These are phyloP conservation scores for Mycena indigotica DNA, from an alignment of 768 basidiomycete genomes.

Conservation along the genomic window DNA sequence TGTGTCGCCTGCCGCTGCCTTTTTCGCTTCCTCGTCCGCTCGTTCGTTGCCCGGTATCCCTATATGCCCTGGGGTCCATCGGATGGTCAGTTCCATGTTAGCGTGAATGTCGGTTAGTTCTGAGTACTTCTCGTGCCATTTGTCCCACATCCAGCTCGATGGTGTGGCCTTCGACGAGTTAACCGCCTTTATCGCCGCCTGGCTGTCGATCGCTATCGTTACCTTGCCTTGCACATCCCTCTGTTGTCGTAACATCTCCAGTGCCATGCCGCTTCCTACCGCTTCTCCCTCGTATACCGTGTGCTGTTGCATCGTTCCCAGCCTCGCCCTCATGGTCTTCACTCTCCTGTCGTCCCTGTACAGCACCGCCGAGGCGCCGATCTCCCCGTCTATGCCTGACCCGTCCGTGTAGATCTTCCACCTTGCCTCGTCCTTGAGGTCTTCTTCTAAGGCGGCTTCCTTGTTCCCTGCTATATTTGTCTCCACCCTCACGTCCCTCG, in stretches of 20 bases:
- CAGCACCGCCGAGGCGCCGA: constrained; percentile 21
- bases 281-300: constrained; percentile 30
- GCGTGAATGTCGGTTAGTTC: neutral
- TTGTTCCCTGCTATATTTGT: constrained; percentile 1
- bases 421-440: neutral
- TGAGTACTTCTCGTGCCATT: neutral
- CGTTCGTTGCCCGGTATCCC: constrained; percentile 24
- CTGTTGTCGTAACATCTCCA: constrained; percentile 11
- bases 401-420: constrained; percentile 23
- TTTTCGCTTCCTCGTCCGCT: constrained; percentile 24
- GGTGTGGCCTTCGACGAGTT: neutral
- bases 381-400: constrained; percentile 7
- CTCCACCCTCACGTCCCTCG: neutral
- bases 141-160: constrained; percentile 11
- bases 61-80: constrained; percentile 26
- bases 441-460: neutral
- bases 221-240: neutral
- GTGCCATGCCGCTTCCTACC: constrained; percentile 20
- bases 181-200: constrained; percentile 17
- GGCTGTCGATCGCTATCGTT: constrained; percentile 24
- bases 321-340: neutral
- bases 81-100: neutral
- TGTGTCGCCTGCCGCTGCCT: constrained; percentile 7
- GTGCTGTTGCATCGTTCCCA: constrained; percentile 19
- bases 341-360: neutral